These are phyloP conservation scores for Pisolithus thermaeus DNA, from an alignment of 1,284 basidiomycete species.

Conservation along the genomic window DNA sequence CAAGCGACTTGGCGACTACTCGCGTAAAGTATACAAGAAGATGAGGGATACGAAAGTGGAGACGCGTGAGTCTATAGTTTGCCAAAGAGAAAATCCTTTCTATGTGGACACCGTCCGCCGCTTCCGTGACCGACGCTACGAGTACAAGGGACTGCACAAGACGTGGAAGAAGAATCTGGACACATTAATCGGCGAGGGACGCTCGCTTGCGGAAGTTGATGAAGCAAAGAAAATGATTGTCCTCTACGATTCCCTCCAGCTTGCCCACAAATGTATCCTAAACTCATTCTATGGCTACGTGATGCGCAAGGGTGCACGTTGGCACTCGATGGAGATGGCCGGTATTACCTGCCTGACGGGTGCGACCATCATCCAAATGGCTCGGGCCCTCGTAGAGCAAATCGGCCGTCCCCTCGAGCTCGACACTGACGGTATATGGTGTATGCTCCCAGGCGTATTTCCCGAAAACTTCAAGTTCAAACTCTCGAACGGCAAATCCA, in stretches of 20 bases:
- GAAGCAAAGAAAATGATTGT: constrained; percentile 99
- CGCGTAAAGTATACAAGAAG: constrained; percentile 97
- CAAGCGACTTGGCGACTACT: constrained; percentile 98
- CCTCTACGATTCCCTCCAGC: constrained; percentile 98
- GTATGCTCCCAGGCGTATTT: constrained; percentile 97
- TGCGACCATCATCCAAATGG: constrained; percentile 99
- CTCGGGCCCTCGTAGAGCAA: constrained; percentile 95
- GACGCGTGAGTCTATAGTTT: constrained; percentile 92
- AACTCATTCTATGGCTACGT: constrained; percentile 99
- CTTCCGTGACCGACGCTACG: constrained; percentile 97
- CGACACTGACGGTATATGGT: constrained; percentile 99
- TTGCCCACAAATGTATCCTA: constrained; percentile 99
- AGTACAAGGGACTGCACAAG: constrained; percentile 98
- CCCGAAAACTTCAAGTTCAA: constrained; percentile 99
- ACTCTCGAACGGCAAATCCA: constrained; percentile 81
- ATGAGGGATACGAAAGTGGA: constrained; percentile 99
- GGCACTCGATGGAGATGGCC: constrained; percentile 99
- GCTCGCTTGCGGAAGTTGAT: constrained; percentile 80
- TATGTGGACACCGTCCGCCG: constrained; percentile 98
- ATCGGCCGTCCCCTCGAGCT: constrained; percentile 96
- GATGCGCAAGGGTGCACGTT: constrained; percentile 98
- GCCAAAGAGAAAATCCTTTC: constrained; percentile 98
- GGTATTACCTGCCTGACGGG: constrained; percentile 99
- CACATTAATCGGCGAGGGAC: constrained; percentile 57
- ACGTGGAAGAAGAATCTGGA: constrained; percentile 99